Base-by-base conservation (phyloP, 805 yeast species). In the Yamadazyma endophytica region DNA sequence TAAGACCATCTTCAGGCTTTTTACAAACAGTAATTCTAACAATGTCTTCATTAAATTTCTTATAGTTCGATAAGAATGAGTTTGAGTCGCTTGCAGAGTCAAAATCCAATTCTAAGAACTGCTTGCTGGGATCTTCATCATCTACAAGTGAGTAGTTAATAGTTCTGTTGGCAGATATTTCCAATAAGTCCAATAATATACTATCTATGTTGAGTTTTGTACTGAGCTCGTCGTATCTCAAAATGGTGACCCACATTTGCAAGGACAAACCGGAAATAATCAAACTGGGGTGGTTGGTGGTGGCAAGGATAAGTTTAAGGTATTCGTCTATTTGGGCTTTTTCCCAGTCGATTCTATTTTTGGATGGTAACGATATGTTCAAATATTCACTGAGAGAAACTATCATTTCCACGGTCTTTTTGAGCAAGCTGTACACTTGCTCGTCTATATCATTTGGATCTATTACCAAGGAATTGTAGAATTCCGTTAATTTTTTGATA, bases 391-490 rank as follows among this genome's bases (percentile, higher is more conserved):
- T 82, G 31, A 87, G 61, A 0, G 88, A 82, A 15, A 92, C 95
- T 20, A 89, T 77, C 86, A 90, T 83, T 52, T 92, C 98, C 4
- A 89, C 96, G 11, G 90, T 72, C 58, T 90, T 90, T 54, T 92
- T 92, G 39, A 85, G 61, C 36, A 90, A 71, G 1, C 94, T 79
- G 53, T 92, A 92, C 21, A 75, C 69, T 35, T 73, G 75, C 46
- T 88, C 97, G 47, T 84, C 89, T 14, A 88, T 69, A 47, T 79
- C 85, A 37, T 80, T 79, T 0, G 85, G 76, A 38, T 76, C 75
- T 3, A 79, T 52, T 40, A 77, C 75, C 31, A 84, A 68, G 21
- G 74, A 68, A 17, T 60, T 56, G 53, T 80, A 89, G 18, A 86
- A 84, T 27, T 68, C 71, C 20, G 74, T 58, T 29, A 92, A 67